These are phyloP conservation scores for Lasiodiplodia gonubiensis DNA, from an alignment of 2,329 filamentous ascomycete species.

Conservation along the genomic window DNA sequence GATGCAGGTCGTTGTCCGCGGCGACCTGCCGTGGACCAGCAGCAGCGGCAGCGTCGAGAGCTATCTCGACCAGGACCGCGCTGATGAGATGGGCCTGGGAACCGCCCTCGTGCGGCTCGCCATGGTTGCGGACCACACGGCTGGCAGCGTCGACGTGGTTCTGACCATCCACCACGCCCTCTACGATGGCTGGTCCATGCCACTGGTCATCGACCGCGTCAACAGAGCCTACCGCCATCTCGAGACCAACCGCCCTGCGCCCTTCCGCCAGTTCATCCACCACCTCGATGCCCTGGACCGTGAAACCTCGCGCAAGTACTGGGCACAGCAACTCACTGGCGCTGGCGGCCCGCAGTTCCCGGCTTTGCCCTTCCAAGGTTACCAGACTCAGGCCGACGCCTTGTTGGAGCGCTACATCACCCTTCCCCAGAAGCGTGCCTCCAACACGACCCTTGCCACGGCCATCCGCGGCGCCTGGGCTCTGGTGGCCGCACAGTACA, in stretches of 20 bases:
- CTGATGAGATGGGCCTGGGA: constrained; percentile 48
- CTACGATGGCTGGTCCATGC: constrained; percentile 48
- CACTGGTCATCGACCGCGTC: constrained; percentile 40
- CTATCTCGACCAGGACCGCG: constrained; percentile 44
- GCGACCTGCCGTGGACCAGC: constrained; percentile 41
- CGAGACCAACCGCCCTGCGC: constrained; percentile 21
- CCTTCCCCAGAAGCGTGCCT: constrained; percentile 37
- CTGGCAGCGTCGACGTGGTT: constrained; percentile 39
- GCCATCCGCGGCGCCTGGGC: constrained; percentile 79
- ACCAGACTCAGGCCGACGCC: constrained; percentile 57
- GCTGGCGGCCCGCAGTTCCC: constrained; percentile 59
- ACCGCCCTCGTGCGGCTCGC: constrained; percentile 46
- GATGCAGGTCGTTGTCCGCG: background rate
- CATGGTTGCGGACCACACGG: constrained; percentile 36
- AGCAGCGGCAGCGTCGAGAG: constrained; percentile 32
- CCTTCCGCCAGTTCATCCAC: constrained; percentile 65
- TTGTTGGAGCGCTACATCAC: constrained; percentile 33
- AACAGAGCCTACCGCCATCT: constrained; percentile 35
- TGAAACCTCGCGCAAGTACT: constrained; percentile 64
- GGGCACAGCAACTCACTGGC: constrained; percentile 68
- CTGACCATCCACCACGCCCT: constrained; percentile 51
- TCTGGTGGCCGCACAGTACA: constrained; percentile 60
- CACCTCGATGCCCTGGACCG: constrained; percentile 50
- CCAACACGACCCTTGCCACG: constrained; percentile 59
- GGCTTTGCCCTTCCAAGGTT: constrained; percentile 59